phyloP scores from a whole-genome alignment of 169 alveolate species.

The Miamiensis avidus region DNA sequence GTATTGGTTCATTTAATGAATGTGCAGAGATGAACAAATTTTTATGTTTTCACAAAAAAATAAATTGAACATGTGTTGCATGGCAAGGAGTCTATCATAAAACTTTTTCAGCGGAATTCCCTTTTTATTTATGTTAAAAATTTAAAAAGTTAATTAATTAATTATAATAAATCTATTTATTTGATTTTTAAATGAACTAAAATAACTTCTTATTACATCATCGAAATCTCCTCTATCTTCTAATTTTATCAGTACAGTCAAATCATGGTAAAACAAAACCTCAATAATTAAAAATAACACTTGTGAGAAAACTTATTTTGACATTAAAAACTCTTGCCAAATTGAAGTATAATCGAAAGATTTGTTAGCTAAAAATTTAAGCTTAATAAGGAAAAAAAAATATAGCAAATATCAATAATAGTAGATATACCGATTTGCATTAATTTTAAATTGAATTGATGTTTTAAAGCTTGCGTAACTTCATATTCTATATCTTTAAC shows the following conservation, averaged over 20 bases:
- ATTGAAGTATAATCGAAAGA: background rate
- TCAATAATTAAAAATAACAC: conserved; percentile 4
- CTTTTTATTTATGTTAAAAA: background rate
- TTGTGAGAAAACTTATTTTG: background rate
- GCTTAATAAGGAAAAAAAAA: background rate
- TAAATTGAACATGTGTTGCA: background rate
- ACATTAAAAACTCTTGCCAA: background rate
- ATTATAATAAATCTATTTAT: background rate
- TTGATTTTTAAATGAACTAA: background rate
- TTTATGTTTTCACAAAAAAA: background rate
- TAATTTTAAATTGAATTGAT: background rate
- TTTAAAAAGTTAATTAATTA: background rate
- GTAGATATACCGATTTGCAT: background rate
- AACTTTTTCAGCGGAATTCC: background rate
- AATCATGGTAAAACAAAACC: conserved; percentile 6
- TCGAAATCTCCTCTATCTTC: background rate
- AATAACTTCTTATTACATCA: background rate
- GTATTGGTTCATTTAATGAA: background rate
- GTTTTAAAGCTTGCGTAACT: background rate
- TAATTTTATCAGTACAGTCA: background rate
- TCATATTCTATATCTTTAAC: no score
- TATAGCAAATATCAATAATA: background rate
- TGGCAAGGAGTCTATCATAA: background rate
- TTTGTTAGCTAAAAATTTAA: background rate
- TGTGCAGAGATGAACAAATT: background rate